These are phyloP conservation scores for Colletotrichum spaethianum DNA, from an alignment of 2,329 filamentous ascomycete genomes.

Conservation along the genomic window DNA sequence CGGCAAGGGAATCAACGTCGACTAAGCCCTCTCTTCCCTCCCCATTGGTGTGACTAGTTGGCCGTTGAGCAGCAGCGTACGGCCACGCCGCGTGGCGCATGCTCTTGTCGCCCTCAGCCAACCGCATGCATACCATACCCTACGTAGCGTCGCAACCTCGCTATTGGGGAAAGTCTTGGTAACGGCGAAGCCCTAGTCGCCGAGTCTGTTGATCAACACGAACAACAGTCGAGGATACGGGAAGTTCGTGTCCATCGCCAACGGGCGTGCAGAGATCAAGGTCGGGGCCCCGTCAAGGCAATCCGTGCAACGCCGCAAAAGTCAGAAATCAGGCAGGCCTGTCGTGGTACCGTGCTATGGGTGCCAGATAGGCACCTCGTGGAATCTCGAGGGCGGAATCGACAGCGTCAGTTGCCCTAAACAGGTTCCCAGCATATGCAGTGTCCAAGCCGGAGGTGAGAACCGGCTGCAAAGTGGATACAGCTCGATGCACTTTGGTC, in stretches of 20 bases:
- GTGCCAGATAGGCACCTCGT: neutral
- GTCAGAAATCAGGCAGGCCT: slow-evolving; percentile 18
- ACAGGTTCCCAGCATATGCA: slow-evolving; percentile 40
- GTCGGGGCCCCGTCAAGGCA: slow-evolving; percentile 34
- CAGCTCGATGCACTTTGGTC: slow-evolving; percentile 30
- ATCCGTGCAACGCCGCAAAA: slow-evolving; percentile 29
- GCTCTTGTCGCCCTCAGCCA: slow-evolving; percentile 17
- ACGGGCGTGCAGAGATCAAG: slow-evolving; percentile 17
- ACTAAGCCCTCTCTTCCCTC: slow-evolving; percentile 26
- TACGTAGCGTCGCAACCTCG: neutral
- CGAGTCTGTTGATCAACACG: neutral
- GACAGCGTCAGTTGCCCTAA: slow-evolving; percentile 33
- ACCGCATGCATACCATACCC: neutral
- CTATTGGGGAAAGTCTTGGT: neutral
- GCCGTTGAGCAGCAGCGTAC: slow-evolving; percentile 26
- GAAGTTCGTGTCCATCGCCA: slow-evolving; percentile 5
- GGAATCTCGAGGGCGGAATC: slow-evolving; percentile 13
- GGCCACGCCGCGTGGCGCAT: slow-evolving; percentile 38
- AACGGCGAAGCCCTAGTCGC: neutral
- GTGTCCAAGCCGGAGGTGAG: slow-evolving; percentile 27
- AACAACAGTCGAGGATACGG: neutral
- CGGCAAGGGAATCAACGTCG: slow-evolving; percentile 29
- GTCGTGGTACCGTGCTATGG: slow-evolving; percentile 14
- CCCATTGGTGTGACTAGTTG: slow-evolving; percentile 19
- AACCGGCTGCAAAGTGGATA: slow-evolving; percentile 37